A percentile compares a stretch with the other conserved stretches of the same genome.
Conservation (phyloP, 78 protist species). For the Polysphondylium violaceum region DNA sequence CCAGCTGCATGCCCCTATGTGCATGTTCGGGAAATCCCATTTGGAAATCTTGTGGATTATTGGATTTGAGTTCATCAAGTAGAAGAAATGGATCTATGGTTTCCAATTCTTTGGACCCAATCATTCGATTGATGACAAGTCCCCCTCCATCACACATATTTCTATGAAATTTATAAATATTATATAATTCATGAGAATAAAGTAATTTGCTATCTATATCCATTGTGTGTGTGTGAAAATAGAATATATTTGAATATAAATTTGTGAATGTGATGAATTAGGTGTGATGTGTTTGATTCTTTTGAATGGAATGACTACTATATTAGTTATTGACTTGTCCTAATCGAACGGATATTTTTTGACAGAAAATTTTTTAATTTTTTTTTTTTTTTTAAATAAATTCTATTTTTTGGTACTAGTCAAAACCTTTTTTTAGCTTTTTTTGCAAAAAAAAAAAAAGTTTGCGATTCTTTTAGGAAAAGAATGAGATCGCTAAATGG, state of each 20-base stretch:
- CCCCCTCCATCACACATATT: slow-evolving; percentile 47
- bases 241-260: too few relatives aligned
- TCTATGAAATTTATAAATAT: not conserved
- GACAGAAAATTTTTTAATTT: too few relatives aligned
- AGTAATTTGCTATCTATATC: not conserved
- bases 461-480: too few relatives aligned
- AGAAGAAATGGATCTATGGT: slow-evolving; percentile 78
- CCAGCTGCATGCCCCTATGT: slow-evolving; percentile 45
- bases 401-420: too few relatives aligned
- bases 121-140: slow-evolving; percentile 14
- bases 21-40: slow-evolving; percentile 88
- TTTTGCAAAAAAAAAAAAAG: too few relatives aligned
- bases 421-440: too few relatives aligned
- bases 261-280: too few relatives aligned
- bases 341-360: too few relatives aligned
- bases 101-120: slow-evolving; percentile 7
- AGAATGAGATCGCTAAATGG: too few relatives aligned
- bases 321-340: not conserved
- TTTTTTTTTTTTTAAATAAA: too few relatives aligned
- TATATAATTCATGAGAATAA: not conserved
- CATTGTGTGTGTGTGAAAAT: not conserved
- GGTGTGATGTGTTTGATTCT: not conserved
- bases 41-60: slow-evolving; percentile 24
- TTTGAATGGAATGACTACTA: not conserved
- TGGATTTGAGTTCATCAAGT: slow-evolving; percentile 52